phyloP scores from a whole-genome alignment of 441 rosid genomes.

The Kokia cookei region DNA sequence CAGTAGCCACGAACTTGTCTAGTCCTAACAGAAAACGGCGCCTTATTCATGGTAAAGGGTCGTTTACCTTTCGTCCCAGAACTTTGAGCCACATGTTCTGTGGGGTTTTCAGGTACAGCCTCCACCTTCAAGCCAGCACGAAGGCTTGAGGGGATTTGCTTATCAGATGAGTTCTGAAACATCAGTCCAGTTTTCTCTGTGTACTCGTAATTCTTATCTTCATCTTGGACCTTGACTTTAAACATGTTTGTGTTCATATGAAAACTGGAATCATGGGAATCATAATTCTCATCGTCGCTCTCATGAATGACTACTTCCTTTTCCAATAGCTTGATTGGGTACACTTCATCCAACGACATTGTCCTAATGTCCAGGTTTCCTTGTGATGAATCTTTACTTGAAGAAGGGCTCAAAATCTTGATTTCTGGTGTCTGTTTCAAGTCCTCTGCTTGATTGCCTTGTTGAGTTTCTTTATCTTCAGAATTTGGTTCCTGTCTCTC shows the following conservation, averaged over 20 bases:
- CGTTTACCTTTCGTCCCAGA: conserved; percentile 21
- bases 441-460: conserved; percentile 11
- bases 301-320: conserved; percentile 48
- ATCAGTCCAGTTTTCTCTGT: not conserved
- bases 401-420: conserved; percentile 21
- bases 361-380: conserved; percentile 18
- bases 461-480: conserved; percentile 14
- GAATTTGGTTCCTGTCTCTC: conserved; percentile 7
- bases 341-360: conserved; percentile 34
- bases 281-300: conserved; percentile 41
- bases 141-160: conserved; percentile 25
- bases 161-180: not conserved
- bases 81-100: conserved; percentile 21
- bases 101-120: conserved; percentile 14
- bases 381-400: conserved; percentile 40
- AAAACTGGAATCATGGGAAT: not conserved
- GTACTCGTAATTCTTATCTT: not conserved
- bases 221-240: not conserved
- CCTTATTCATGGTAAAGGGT: conserved; percentile 27
- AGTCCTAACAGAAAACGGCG: conserved; percentile 55
- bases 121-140: conserved; percentile 30
- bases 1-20: conserved; percentile 55
- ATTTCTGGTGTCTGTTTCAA: conserved; percentile 21
- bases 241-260: conserved; percentile 1
- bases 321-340: conserved; percentile 43